phyloP scores from a whole-genome alignment of 176 grass and related monocot species.

The Cenchrus americanus region DNA sequence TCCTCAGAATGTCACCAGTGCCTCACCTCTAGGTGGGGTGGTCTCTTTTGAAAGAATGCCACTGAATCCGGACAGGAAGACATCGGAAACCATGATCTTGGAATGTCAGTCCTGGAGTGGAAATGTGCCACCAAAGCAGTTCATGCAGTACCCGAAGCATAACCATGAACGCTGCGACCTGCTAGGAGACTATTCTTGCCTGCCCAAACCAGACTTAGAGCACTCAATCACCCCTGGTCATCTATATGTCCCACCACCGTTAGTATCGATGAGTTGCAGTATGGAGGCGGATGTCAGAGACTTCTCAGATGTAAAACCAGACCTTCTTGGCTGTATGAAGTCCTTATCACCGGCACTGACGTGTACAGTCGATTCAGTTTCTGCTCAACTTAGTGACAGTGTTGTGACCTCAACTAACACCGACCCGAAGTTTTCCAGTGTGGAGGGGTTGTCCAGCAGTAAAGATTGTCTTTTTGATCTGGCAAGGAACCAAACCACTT shows the following conservation, averaged over 20 bases:
- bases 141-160: conserved; percentile 87
- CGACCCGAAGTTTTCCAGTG: conserved; percentile 48
- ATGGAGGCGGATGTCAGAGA: conserved; percentile 51
- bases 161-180: conserved; percentile 73
- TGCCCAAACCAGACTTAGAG: conserved; percentile 68
- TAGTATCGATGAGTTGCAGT: conserved; percentile 58
- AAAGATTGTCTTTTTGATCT: conserved; percentile 60
- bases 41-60: conserved; percentile 67
- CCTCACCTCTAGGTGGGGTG: conserved; percentile 56
- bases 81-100: conserved; percentile 57
- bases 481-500: conserved; percentile 38
- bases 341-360: conserved; percentile 59
- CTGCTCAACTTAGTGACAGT: conserved; percentile 61
- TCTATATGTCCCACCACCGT: conserved; percentile 52
- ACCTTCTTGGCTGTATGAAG: conserved; percentile 61
- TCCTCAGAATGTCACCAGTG: conserved; percentile 43
- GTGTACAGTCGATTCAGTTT: conserved; percentile 72
- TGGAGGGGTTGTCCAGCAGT: conserved; percentile 52
- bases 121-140: conserved; percentile 62
- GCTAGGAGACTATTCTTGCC: conserved; percentile 81
- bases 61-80: conserved; percentile 59
- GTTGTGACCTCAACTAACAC: conserved; percentile 41
- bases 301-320: conserved; percentile 67
- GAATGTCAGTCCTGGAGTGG: conserved; percentile 59
- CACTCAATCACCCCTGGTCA: conserved; percentile 36